Conservation (phyloP, 441 rosid species). For the Metrosideros polymorpha region DNA sequence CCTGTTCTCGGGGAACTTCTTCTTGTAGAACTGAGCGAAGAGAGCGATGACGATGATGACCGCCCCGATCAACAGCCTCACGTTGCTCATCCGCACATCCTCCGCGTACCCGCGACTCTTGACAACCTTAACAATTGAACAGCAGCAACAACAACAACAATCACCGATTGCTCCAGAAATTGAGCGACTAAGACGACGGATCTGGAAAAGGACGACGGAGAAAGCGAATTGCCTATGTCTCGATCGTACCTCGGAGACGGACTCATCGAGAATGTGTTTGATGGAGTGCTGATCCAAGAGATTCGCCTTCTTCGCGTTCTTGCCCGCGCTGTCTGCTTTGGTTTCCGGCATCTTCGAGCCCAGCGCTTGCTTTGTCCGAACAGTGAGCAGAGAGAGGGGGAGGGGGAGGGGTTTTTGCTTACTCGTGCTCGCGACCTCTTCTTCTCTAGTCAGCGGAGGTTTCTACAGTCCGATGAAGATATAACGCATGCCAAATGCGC, state of each 20-base stretch:
- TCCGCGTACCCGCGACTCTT: constrained; percentile 74
- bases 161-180: neutral
- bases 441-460: neutral
- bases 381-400: neutral
- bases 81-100: constrained; percentile 81
- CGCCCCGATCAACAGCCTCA: constrained; percentile 57
- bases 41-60: constrained; percentile 65
- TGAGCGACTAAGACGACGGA: neutral
- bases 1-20: constrained; percentile 89
- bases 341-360: constrained; percentile 33
- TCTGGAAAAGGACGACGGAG: neutral
- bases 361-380: neutral
- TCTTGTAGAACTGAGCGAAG: constrained; percentile 91
- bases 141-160: neutral
- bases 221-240: neutral
- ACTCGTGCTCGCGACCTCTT: neutral
- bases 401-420: neutral
- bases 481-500: neutral
- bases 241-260: constrained; percentile 62
- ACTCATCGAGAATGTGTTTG: constrained; percentile 89
- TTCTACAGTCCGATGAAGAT: neutral
- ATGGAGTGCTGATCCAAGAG: constrained; percentile 87
- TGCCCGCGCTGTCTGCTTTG: constrained; percentile 36
- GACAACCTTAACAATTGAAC: constrained; percentile 34
- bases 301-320: constrained; percentile 71